Conservation (phyloP, 2,329 filamentous ascomycete species). For the Fusarium ramigenum region DNA sequence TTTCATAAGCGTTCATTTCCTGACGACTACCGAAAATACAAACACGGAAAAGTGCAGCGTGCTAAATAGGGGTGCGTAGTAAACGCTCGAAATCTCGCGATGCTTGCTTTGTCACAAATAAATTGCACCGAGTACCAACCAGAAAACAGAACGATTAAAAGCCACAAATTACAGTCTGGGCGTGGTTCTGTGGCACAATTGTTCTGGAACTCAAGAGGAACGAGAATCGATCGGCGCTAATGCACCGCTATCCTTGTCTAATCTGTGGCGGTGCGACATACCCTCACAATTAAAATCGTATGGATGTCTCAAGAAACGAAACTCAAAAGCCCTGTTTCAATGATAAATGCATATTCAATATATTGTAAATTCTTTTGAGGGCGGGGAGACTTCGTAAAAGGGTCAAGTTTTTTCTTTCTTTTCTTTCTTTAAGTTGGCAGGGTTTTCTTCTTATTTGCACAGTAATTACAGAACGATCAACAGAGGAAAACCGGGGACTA, state of each 20-base stretch:
- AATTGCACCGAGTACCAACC: background rate
- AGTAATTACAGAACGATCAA: background rate
- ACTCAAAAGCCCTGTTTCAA: background rate
- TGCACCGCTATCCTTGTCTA: conserved; percentile 40
- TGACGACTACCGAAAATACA: background rate
- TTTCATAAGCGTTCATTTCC: background rate
- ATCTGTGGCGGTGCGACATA: conserved; percentile 50
- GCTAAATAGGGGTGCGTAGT: background rate
- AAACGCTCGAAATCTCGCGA: background rate
- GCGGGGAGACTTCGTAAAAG: background rate
- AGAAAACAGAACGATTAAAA: background rate
- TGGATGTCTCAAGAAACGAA: conserved; percentile 3
- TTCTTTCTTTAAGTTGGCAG: no score
- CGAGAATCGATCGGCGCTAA: conserved; percentile 48
- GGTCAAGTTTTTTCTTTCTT: background rate
- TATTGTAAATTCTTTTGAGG: background rate
- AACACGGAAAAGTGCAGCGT: background rate
- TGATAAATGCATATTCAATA: background rate
- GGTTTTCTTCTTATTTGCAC: background rate
- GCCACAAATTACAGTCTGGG: background rate
- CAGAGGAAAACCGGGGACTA: background rate
- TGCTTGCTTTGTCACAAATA: background rate
- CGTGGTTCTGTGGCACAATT: conserved; percentile 14
- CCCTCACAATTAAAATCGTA: conserved; percentile 7
- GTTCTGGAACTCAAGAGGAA: conserved; percentile 41